phyloP scores from a whole-genome alignment of 768 basidiomycete genomes.

The Dioszegia crocea region DNA sequence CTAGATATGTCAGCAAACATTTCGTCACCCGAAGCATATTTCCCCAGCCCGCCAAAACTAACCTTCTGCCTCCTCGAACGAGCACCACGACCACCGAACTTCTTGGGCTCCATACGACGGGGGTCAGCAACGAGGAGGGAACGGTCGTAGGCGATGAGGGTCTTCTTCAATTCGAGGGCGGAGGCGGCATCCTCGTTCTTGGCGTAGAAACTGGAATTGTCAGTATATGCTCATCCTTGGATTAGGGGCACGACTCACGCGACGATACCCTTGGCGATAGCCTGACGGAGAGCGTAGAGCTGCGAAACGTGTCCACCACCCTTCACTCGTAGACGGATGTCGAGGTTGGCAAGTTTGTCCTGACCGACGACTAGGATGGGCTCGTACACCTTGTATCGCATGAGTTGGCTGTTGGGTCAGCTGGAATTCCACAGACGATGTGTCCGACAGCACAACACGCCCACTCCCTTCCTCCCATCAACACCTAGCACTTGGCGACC shows the following conservation, averaged over 20 bases:
- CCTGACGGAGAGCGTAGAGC: slow-evolving; percentile 97
- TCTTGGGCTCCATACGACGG: slow-evolving; percentile 98
- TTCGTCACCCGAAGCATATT: no score
- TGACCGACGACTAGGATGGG: slow-evolving; percentile 89
- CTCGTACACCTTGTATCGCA: slow-evolving; percentile 98
- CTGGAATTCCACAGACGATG: not conserved
- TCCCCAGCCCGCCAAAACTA: slow-evolving; percentile 4
- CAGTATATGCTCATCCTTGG: slow-evolving; percentile 1
- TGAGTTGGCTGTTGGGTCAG: slow-evolving; percentile 54
- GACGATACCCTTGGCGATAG: slow-evolving; percentile 93
- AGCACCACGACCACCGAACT: slow-evolving; percentile 96
- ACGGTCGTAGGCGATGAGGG: slow-evolving; percentile 87
- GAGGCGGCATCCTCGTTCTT: slow-evolving; percentile 98
- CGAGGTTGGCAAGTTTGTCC: slow-evolving; percentile 77
- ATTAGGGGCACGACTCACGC: slow-evolving; percentile 58
- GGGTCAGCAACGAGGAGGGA: slow-evolving; percentile 54
- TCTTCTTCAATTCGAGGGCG: slow-evolving; percentile 97
- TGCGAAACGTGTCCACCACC: slow-evolving; percentile 99
- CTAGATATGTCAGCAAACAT: slow-evolving; percentile 7
- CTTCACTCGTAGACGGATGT: slow-evolving; percentile 96
- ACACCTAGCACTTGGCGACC: no score
- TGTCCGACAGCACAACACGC: no score
- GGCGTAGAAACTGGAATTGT: slow-evolving; percentile 60
- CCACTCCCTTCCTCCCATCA: no score
- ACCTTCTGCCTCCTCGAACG: slow-evolving; percentile 96